Conservation (phyloP, 2,329 filamentous ascomycete species). For the Amphichorda felina region DNA sequence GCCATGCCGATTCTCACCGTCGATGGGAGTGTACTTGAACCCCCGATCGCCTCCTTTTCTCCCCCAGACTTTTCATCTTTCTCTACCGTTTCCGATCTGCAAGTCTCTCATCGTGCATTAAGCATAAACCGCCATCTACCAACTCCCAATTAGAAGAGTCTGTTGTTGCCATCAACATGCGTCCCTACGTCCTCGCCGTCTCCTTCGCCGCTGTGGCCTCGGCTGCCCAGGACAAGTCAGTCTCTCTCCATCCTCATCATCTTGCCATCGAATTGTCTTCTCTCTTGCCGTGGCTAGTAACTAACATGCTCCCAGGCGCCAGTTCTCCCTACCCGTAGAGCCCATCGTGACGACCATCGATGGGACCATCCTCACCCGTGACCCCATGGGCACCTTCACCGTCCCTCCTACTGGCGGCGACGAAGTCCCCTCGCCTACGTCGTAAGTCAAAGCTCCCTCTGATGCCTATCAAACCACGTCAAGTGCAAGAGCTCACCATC, state of each 20-base stretch:
- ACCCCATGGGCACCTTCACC: conserved; percentile 1
- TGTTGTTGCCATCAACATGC: no score
- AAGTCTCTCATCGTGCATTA: no score
- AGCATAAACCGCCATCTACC: no score
- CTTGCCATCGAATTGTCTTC: background rate
- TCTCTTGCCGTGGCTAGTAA: background rate
- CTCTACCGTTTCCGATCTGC: background rate
- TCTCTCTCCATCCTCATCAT: background rate
- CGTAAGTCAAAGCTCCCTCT: no score
- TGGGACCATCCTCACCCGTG: background rate
- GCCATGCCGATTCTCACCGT: no score
- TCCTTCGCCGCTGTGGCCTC: conserved; percentile 1
- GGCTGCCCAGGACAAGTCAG: conserved; percentile 1
- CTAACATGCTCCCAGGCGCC: background rate
- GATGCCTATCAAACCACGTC: no score
- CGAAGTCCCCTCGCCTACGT: background rate
- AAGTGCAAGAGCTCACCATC: no score
- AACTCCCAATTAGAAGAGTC: no score
- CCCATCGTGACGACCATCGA: background rate
- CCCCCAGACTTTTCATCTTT: background rate
- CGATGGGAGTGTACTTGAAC: no score
- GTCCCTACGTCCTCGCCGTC: conserved; percentile 1
- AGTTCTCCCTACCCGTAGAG: conserved; percentile 2
- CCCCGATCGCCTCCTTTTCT: no score
- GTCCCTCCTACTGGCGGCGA: background rate